phyloP scores from a whole-genome alignment of 768 basidiomycete genomes.

The Trametes meyenii region DNA sequence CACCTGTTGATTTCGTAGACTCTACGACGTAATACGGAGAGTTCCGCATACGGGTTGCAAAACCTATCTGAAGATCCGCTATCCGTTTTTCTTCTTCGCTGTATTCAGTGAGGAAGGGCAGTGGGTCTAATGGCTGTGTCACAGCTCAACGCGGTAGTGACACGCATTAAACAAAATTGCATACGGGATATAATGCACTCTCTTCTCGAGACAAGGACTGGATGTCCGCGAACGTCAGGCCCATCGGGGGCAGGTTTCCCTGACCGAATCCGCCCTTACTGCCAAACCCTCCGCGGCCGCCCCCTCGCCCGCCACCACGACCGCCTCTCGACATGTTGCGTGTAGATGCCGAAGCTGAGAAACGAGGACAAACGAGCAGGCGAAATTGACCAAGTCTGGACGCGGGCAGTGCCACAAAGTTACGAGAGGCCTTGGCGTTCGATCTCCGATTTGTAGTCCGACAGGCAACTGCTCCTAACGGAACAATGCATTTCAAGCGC shows the following conservation, averaged over 20 bases:
- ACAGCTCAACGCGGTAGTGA: conserved; percentile 11
- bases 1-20: conserved; percentile 63
- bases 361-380: neutral
- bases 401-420: conserved; percentile 18
- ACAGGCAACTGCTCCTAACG: conserved; percentile 12
- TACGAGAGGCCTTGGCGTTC: conserved; percentile 13
- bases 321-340: conserved; percentile 53
- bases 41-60: conserved; percentile 62
- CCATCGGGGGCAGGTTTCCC: conserved; percentile 64
- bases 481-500: conserved; percentile 43
- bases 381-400: conserved; percentile 1
- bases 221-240: conserved; percentile 78
- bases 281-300: conserved; percentile 65
- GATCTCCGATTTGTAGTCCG: conserved; percentile 25
- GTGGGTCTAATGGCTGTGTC: conserved; percentile 64
- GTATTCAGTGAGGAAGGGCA: conserved; percentile 72
- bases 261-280: conserved; percentile 47
- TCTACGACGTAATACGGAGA: conserved; percentile 81
- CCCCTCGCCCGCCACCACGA: conserved; percentile 49
- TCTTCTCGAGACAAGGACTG: conserved; percentile 76
- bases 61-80: conserved; percentile 67
- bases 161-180: conserved; percentile 30
- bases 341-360: neutral
- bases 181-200: conserved; percentile 80
- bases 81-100: conserved; percentile 67